These are phyloP conservation scores for Gillenia trifoliata DNA, from an alignment of 306 rosid species.

Conservation along the genomic window DNA sequence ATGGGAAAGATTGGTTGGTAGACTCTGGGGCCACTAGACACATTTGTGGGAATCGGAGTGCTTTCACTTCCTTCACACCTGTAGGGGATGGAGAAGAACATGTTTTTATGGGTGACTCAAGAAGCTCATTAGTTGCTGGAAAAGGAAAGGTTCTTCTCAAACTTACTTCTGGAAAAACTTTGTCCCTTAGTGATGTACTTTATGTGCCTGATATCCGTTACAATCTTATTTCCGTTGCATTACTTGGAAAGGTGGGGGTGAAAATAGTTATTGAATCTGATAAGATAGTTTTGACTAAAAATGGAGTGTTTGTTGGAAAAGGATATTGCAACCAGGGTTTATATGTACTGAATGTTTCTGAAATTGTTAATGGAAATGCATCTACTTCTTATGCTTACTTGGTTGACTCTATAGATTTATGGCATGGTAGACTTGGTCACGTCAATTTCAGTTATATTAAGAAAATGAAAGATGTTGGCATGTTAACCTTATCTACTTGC, in stretches of 20 bases:
- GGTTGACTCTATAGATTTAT: neutral
- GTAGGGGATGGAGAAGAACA: neutral
- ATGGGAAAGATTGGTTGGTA: neutral
- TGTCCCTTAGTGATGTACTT: neutral
- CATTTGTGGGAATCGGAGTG: neutral
- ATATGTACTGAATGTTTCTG: neutral
- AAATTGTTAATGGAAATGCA: neutral
- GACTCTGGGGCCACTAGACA: neutral
- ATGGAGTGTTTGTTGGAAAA: slow-evolving; percentile 1
- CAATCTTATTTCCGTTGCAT: neutral
- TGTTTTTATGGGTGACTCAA: neutral
- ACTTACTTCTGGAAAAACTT: neutral
- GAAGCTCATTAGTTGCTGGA: neutral
- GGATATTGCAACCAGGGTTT: neutral
- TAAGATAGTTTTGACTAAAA: neutral
- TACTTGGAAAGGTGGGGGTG: neutral
- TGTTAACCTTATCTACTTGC: neutral
- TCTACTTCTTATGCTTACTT: neutral
- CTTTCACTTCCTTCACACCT: neutral
- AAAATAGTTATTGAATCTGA: neutral
- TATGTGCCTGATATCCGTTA: neutral
- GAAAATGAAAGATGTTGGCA: slow-evolving; percentile 1
- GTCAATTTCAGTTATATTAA: neutral
- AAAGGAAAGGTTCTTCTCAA: slow-evolving; percentile 2
- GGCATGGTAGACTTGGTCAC: slow-evolving; percentile 3